Evolutionary conservation across 805 yeast species (phyloP), one percentile per base, ranked within the genome.

Genomic region (Saccharomycopsis microspora): DNA sequence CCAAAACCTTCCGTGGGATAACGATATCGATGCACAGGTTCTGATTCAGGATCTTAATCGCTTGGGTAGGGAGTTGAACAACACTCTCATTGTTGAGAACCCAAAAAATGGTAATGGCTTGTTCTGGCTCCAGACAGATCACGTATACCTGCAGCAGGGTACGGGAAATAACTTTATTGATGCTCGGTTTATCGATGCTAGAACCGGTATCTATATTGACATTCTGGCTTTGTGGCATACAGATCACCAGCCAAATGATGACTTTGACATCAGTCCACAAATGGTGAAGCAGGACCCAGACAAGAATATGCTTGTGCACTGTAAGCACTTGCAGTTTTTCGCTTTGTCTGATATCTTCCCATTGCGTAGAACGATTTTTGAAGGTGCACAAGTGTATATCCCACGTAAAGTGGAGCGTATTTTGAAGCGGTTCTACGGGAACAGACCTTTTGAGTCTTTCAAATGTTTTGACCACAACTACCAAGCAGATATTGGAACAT

Each of bases 1-100:
- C 0, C 58, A 74, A 50, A 63, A 68, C 4, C 64, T 79, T 53
- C 80, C 80, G 5, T 79, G 82, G 81, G 85, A 78, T 58, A 65
- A 67, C 41, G 83, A 78, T 56, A 61, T 75, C 34, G 84, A 79
- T 62, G 80, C 76, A n/a, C 82, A 78, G 56, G 63, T 78, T 57
- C 72, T 82, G 1, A 70, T 73, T 50, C 56, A 53, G 2, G 71
- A 73, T 36, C 57, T 76, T 44, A 61, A 64, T 43, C 58, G 54
- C 37, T 56, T 79, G 37, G 78, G 78, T 3, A 58, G 68, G 39
- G 50, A 60, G 10, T 76, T 61, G 57, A 77, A 78, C 56, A 77
- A 74, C 53, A 62, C 76, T 0, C 55, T 77, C 19, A 64, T 77
- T 32, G 58, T 75, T 5, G 81, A 77, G 46, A 51, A 56, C 43